Conservation (phyloP, 2,329 filamentous ascomycete species). For the Botrytis elliptica region DNA sequence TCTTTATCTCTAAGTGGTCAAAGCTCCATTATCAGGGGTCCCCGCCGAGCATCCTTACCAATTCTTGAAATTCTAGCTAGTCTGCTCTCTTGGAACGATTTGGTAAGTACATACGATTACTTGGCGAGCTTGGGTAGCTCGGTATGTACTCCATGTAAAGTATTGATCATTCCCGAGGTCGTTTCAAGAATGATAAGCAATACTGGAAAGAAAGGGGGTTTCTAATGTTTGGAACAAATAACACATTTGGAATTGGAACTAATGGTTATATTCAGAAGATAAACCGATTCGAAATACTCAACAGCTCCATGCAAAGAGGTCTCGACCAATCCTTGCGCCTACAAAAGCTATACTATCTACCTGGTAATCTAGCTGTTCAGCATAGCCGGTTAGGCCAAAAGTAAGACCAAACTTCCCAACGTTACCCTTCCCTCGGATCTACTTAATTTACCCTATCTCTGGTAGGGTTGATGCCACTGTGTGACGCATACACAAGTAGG, state of each 20-base stretch:
- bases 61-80: not conserved
- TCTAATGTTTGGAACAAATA: no score
- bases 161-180: not conserved
- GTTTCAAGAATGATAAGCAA: not conserved
- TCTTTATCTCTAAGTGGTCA: constrained; percentile 10
- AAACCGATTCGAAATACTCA: not conserved
- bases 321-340: not conserved
- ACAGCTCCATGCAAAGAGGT: no score
- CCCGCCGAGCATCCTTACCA: not conserved
- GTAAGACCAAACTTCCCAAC: not conserved
- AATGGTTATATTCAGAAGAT: not conserved
- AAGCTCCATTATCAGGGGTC: constrained; percentile 9
- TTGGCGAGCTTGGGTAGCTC: no score
- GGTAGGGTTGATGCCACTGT: not conserved
- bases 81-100: no score
- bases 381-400: not conserved
- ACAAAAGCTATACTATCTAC: not conserved
- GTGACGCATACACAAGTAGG: not conserved
- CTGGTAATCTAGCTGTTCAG: not conserved
- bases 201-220: no score
- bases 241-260: not conserved
- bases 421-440: not conserved
- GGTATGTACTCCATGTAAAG: not conserved
- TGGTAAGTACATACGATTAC: no score
- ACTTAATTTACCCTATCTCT: constrained; percentile 10